A percentile compares a stretch with the other conserved stretches of the same genome.
These are phyloP conservation scores for Heterobasidion annosum DNA, from an alignment of 1,284 basidiomycete species.

Conservation along the genomic window DNA sequence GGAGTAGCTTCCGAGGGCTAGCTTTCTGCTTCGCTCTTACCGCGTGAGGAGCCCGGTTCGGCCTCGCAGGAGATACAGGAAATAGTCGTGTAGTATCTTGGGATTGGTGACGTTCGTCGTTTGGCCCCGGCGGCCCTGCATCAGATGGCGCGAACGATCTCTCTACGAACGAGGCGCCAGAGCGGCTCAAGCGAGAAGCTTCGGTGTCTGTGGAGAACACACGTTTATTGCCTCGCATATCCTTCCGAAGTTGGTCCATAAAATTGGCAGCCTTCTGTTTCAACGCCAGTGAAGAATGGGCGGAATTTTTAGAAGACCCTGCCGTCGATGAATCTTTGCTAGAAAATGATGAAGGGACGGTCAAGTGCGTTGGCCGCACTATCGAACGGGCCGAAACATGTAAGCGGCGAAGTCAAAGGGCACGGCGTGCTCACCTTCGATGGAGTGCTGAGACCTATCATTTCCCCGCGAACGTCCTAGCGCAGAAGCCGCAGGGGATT, in stretches of 20 bases:
- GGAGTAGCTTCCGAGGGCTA: conserved; percentile 20
- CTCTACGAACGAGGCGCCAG: background rate
- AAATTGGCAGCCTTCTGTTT: conserved; percentile 67
- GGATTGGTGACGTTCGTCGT: background rate
- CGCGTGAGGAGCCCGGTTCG: conserved; percentile 6
- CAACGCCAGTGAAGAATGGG: conserved; percentile 55
- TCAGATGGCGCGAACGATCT: background rate
- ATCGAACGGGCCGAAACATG: background rate
- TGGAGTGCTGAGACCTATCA: background rate
- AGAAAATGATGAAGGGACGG: background rate
- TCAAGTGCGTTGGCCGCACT: background rate
- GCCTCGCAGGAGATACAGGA: background rate
- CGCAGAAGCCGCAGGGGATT: background rate
- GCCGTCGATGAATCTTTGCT: background rate
- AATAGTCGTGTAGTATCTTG: background rate
- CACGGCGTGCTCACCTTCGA: background rate
- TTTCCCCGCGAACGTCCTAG: background rate
- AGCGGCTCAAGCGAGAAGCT: conserved; percentile 24
- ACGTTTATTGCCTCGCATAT: conserved; percentile 63
- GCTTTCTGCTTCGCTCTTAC: conserved; percentile 10
- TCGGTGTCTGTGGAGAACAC: conserved; percentile 60
- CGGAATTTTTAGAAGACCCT: conserved; percentile 9
- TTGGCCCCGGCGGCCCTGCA: background rate
- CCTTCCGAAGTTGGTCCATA: conserved; percentile 77
- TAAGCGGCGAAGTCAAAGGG: background rate